A percentile compares a stretch with the other conserved stretches of the same genome.
Evolutionary conservation across 108 stramenopile species (phyloP).

Genomic region (Cylindrotheca fusiformis): DNA sequence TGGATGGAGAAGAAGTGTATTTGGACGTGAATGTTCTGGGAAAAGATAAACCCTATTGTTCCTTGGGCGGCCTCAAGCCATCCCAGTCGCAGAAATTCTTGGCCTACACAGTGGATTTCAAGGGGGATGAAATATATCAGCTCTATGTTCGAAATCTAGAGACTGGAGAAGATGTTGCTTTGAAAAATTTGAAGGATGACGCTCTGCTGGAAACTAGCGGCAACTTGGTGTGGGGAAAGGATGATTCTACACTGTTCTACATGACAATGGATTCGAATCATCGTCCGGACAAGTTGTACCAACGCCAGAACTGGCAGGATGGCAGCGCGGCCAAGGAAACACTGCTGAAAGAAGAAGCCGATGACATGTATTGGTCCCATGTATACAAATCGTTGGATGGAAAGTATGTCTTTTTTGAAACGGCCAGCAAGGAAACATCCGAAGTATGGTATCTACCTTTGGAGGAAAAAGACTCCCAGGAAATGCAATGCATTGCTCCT

Average conservation of each 20-base stretch:
- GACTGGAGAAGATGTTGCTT: conserved; percentile 47
- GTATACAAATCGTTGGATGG: conserved; percentile 58
- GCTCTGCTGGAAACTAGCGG: conserved; percentile 52
- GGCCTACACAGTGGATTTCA: conserved; percentile 89
- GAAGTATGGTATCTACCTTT: conserved; percentile 76
- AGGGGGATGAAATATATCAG: conserved; percentile 89
- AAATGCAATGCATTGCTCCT: conserved; percentile 62
- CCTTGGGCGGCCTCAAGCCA: conserved; percentile 54
- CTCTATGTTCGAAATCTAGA: conserved; percentile 69
- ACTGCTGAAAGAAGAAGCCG: conserved; percentile 81
- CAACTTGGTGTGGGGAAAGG: conserved; percentile 73
- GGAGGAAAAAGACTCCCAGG: conserved; percentile 6
- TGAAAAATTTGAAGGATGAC: conserved; percentile 31
- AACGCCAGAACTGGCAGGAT: conserved; percentile 34
- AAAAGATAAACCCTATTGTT: conserved; percentile 78
- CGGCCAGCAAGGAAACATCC: conserved; percentile 74
- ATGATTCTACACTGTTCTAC: conserved; percentile 75
- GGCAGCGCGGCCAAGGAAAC: conserved; percentile 40
- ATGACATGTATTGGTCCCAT: conserved; percentile 57
- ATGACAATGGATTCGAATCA: conserved; percentile 80
- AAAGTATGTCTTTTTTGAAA: conserved; percentile 54
- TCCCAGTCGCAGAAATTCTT: conserved; percentile 69
- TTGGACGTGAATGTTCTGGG: conserved; percentile 90
- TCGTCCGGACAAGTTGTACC: conserved; percentile 72
- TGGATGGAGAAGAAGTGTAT: conserved; percentile 68